Conservation (phyloP, 805 yeast species). For the Candida xiaguanensis region DNA sequence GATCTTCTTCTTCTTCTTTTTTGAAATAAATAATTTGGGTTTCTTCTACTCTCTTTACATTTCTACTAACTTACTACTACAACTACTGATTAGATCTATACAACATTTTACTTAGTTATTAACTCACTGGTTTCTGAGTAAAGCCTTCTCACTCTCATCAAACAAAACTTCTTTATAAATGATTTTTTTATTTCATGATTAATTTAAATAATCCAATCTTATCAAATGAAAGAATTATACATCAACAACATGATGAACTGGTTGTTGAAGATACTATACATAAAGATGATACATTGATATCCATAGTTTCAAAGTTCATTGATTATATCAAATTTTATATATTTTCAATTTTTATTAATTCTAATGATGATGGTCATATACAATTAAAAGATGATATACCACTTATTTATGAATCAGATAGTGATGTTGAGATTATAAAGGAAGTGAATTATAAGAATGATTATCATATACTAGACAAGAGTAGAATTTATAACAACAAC, state of each 20-base stretch:
- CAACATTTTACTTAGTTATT: too few species aligned
- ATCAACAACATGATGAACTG: too few species aligned
- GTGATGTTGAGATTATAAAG: conserved; percentile 5
- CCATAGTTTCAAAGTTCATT: neutral
- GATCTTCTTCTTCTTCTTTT: too few species aligned
- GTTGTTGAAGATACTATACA: too few species aligned
- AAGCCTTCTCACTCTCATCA: too few species aligned
- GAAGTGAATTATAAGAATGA: conserved; percentile 7
- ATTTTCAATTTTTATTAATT: neutral
- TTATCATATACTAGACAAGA: conserved; percentile 5
- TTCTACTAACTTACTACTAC: too few species aligned
- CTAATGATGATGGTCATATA: neutral
- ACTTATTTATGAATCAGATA: neutral
- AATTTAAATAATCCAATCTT: conserved; percentile 2
- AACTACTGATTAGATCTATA: too few species aligned
- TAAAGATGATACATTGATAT: neutral
- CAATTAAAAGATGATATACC: neutral
- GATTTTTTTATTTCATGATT: neutral
- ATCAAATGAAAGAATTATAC: neutral
- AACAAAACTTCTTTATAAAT: too few species aligned
- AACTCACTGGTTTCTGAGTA: too few species aligned
- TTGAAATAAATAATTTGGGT: too few species aligned
- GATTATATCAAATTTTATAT: neutral
- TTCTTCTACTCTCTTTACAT: too few species aligned
- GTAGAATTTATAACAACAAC: neutral